Conservation (phyloP, 805 yeast genomes). For the Tetrapisispora phaffii region DNA sequence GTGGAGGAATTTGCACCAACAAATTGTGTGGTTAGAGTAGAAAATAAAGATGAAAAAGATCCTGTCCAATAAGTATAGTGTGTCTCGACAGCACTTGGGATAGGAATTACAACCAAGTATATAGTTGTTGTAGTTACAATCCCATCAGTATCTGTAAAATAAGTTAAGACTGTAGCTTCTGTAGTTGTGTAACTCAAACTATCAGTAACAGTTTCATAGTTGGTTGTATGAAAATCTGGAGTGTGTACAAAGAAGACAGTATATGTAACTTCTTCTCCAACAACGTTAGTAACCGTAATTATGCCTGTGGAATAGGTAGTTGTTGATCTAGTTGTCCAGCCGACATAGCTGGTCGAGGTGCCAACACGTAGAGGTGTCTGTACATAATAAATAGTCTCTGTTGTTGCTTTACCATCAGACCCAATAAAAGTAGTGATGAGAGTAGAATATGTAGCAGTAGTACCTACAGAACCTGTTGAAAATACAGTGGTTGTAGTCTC, state of each 20-base stretch:
- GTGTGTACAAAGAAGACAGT: neutral
- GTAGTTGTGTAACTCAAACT: neutral
- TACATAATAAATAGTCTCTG: neutral
- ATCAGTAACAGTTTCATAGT: neutral
- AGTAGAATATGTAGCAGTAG: neutral
- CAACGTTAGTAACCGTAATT: neutral
- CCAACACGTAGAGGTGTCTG: neutral
- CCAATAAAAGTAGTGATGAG: neutral
- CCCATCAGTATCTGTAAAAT: neutral
- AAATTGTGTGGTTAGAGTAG: neutral
- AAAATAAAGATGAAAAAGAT: neutral
- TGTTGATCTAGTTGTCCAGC: neutral
- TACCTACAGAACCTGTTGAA: neutral
- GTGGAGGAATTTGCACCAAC: neutral
- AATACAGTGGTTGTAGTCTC: neutral
- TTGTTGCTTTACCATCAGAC: neutral
- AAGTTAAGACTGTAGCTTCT: neutral
- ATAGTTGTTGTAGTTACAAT: neutral
- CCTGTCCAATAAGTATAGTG: neutral
- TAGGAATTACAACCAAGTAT: neutral
- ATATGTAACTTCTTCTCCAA: neutral
- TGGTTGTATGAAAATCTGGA: neutral
- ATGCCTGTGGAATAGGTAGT: neutral
- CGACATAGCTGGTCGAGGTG: neutral
- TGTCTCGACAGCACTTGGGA: neutral